Percentiles rank a stretch among this genome's conserved stretches.
Conservation (phyloP, 441 rosid genomes). For the Biscutella auriculata region DNA sequence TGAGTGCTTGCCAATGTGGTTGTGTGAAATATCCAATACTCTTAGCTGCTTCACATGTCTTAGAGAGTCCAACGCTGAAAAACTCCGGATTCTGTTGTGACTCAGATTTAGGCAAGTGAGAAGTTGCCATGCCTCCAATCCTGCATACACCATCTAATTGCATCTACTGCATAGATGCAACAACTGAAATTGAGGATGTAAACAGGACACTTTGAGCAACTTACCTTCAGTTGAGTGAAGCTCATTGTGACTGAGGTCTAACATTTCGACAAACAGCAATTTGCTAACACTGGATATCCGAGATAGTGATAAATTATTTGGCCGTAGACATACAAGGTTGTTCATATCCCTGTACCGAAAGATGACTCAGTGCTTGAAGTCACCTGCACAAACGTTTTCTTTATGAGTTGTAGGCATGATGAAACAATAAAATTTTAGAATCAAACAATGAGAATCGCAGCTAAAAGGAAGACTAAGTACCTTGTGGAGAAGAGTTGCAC, state of each 20-base stretch:
- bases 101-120: constrained; percentile 61
- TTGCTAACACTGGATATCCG: constrained; percentile 48
- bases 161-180: not conserved
- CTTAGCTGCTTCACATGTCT: constrained; percentile 48
- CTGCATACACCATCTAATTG: constrained; percentile 22
- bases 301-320: constrained; percentile 59
- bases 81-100: constrained; percentile 54
- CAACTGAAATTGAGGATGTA: not conserved
- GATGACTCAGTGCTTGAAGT: constrained; percentile 45
- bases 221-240: constrained; percentile 78
- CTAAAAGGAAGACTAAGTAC: constrained; percentile 21
- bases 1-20: constrained; percentile 68
- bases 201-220: not conserved
- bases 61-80: constrained; percentile 63
- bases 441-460: too few species aligned
- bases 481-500: constrained; percentile 55
- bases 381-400: constrained; percentile 40
- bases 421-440: not conserved
- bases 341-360: constrained; percentile 25
- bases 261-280: constrained; percentile 77
- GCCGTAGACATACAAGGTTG: constrained; percentile 39
- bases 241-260: constrained; percentile 79
- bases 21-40: constrained; percentile 63
- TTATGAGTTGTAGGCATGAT: not conserved
- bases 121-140: constrained; percentile 78